Percentiles rank a stretch among this genome's conserved stretches.
These are phyloP conservation scores for Venturia effusa DNA, from an alignment of 2,329 filamentous ascomycete species.

Conservation along the genomic window DNA sequence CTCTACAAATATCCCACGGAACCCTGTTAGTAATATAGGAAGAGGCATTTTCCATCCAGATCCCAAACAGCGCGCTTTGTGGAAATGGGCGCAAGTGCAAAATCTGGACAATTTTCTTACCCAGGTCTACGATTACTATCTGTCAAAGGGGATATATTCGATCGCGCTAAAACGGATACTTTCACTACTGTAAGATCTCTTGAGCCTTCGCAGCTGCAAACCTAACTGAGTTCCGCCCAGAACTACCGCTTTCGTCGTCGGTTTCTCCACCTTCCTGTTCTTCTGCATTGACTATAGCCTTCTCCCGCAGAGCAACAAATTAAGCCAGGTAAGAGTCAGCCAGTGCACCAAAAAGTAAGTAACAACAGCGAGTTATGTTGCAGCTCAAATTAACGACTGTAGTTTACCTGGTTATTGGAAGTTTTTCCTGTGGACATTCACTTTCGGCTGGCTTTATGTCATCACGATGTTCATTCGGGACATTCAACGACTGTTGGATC, in stretches of 20 bases:
- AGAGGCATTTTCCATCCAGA: conserved; percentile 25
- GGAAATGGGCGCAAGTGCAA: conserved; percentile 84
- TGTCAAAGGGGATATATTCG: conserved; percentile 73
- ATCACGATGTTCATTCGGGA: conserved; percentile 64
- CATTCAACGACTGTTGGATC: conserved; percentile 58
- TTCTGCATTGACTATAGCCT: conserved; percentile 77
- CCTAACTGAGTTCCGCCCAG: conserved; percentile 31
- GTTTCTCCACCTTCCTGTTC: conserved; percentile 70
- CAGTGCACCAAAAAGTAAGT: conserved; percentile 53
- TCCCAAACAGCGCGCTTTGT: conserved; percentile 70
- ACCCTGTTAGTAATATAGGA: conserved; percentile 4
- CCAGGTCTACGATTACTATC: conserved; percentile 55
- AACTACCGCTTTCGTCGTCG: conserved; percentile 71
- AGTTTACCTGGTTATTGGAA: conserved; percentile 69
- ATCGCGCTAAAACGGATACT: conserved; percentile 64
- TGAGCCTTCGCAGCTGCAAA: conserved; percentile 6
- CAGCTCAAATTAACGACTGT: background rate
- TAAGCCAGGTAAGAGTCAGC: conserved; percentile 52
- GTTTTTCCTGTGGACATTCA: conserved; percentile 70
- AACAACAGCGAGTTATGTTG: background rate
- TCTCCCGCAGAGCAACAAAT: conserved; percentile 53
- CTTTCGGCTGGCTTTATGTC: conserved; percentile 77
- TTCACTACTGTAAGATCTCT: conserved; percentile 53
- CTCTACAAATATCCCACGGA: conserved; percentile 6
- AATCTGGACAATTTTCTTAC: conserved; percentile 82